Conservation (phyloP, 129 eudicot genomes). For the Lonicera japonica region DNA sequence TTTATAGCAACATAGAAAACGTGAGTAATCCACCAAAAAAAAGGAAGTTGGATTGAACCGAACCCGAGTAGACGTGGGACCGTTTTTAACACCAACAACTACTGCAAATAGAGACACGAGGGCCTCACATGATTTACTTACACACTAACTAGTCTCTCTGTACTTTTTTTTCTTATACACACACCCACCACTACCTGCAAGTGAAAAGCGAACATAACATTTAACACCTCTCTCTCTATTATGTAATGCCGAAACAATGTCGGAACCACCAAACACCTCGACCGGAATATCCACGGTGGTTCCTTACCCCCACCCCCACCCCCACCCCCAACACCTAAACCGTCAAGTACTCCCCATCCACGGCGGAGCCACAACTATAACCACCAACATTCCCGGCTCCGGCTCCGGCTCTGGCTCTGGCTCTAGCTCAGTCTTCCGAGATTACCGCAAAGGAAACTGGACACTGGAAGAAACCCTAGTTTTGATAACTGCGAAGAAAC, state of each 20-base stretch:
- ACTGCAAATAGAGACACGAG: too few relatives aligned
- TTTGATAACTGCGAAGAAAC: slow-evolving; percentile 37
- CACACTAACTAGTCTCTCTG: neutral
- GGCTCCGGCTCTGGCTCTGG: neutral
- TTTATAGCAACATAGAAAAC: too few relatives aligned
- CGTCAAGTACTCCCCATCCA: too few relatives aligned
- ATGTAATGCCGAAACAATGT: slow-evolving; percentile 26
- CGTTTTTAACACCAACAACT: too few relatives aligned
- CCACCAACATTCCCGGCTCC: neutral
- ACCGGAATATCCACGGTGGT: slow-evolving; percentile 1
- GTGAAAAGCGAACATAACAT: neutral
- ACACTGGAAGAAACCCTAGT: slow-evolving; percentile 39
- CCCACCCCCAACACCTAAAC: slow-evolving; percentile 5
- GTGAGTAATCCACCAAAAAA: too few relatives aligned
- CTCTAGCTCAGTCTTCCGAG: slow-evolving; percentile 20
- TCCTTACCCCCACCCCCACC: slow-evolving; percentile 15
- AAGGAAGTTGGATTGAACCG: too few relatives aligned
- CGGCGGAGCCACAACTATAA: neutral
- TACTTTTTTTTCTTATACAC: neutral
- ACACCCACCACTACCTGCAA: neutral
- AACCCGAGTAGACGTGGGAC: too few relatives aligned
- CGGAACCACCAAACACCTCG: slow-evolving; percentile 27
- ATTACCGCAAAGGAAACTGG: slow-evolving; percentile 56
- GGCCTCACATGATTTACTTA: neutral
- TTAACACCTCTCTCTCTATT: neutral